Base-by-base conservation (phyloP, 257 asterid genomes). In the Solanum medicagineum region DNA sequence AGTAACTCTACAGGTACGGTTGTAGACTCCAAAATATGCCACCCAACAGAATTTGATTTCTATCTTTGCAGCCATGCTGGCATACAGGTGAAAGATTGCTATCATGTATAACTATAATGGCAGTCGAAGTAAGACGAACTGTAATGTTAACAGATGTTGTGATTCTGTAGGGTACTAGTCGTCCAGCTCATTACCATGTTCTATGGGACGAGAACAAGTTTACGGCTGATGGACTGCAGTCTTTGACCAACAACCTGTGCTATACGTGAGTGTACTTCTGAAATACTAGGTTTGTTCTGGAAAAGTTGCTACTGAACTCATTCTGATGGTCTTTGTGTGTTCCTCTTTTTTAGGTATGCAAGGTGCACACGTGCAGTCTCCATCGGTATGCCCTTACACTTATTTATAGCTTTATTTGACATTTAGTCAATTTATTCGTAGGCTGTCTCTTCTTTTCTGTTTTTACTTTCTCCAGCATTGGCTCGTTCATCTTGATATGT, bases 21-120 rank as follows among this genome's bases (percentile, higher is more conserved):
- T 36, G 99, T 96, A 0, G 98, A 96, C 83, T 93, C 98, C 0
- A 96, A 94, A 87, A 96, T 96, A 49, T 96, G 99, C 86, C 99
- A 96, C 75, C 99, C 99, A 0, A 95, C 99, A 0, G 99, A 96
- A 85, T 96, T 96, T 42, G 98, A 96, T 60, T 96, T 96, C 91
- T 96, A 96, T 85, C 97, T 96, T 16, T 96, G 99, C 88, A 96
- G 99, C 86, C 99, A 95, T 92, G 99, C 99, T 71, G 99, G 98
- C 68, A 94, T 96, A 73, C 95, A 95, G 97, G 98, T 96, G 53
- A 17, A 36, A 15, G 16, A 17, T 65, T 69, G 62, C 22, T 29
- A 22, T 15, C 36, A 83, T 53, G 26, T 26, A 26, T 40, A 29
- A 79, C 29, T 26, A 8, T 53, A 55, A 29, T 26, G 47, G 83